Conservation (phyloP, 192 early-diverging fungal genomes). For the Phlyctochytrium bullatum region DNA sequence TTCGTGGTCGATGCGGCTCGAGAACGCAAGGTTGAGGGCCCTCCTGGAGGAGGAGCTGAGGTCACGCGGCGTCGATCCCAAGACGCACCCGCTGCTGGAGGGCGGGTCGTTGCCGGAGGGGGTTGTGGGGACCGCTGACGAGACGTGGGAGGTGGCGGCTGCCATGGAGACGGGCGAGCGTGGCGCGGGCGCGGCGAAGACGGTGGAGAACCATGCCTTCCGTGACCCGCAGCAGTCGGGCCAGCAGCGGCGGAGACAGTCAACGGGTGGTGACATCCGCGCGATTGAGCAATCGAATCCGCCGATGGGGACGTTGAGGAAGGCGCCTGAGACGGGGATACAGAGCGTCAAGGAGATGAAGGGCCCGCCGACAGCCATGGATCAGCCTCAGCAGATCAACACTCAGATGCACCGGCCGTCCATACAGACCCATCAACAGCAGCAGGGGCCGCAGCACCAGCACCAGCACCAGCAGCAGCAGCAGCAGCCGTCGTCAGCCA, state of each 20-base stretch:
- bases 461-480: no score
- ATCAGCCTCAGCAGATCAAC: no score
- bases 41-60: constrained; percentile 27
- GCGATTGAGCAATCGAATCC: not conserved
- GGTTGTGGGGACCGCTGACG: not conserved
- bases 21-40: constrained; percentile 33
- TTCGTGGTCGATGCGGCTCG: not conserved
- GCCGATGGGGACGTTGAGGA: not conserved
- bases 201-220: no score
- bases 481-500: no score
- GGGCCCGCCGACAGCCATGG: no score
- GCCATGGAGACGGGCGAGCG: no score
- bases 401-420: no score
- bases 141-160: not conserved
- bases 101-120: not conserved
- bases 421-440: no score
- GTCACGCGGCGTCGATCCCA: constrained; percentile 22
- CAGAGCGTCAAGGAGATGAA: constrained; percentile 2
- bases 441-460: no score
- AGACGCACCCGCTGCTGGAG: constrained; percentile 25
- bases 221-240: no score
- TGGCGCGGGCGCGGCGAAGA: no score
- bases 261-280: not conserved
- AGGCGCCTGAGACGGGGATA: not conserved
- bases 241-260: not conserved